phyloP scores from a whole-genome alignment of 2,329 filamentous ascomycete genomes.

The Arthrobotrys pseudoclavata region DNA sequence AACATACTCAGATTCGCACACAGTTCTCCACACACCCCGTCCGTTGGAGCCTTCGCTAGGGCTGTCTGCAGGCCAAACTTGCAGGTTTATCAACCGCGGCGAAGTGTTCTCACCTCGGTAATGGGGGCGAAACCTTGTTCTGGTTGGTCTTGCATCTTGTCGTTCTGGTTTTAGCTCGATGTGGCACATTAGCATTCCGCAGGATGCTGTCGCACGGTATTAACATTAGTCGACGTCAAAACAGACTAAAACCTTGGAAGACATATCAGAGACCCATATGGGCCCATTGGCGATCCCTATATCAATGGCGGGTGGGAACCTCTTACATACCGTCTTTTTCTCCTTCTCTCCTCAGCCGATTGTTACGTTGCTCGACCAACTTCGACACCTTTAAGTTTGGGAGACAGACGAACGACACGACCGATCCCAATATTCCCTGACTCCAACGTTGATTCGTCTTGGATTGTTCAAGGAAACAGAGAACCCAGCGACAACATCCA shows the following conservation, averaged over 20 bases:
- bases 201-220: slow-evolving; percentile 26
- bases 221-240: slow-evolving; percentile 30
- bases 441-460: slow-evolving; percentile 32
- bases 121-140: slow-evolving; percentile 49
- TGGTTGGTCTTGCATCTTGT: slow-evolving; percentile 36
- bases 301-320: slow-evolving; percentile 57
- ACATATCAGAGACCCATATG: slow-evolving; percentile 3
- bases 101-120: slow-evolving; percentile 58
- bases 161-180: slow-evolving; percentile 12
- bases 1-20: slow-evolving; percentile 38
- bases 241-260: slow-evolving; percentile 33
- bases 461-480: slow-evolving; percentile 25
- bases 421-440: slow-evolving; percentile 34
- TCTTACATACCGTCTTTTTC: slow-evolving; percentile 24
- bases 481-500: slow-evolving; percentile 17
- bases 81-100: slow-evolving; percentile 59
- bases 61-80: slow-evolving; percentile 34
- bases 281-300: slow-evolving; percentile 54
- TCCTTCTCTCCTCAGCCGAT: slow-evolving; percentile 39
- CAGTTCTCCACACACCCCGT: slow-evolving; percentile 34
- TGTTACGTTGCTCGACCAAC: slow-evolving; percentile 40
- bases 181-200: slow-evolving; percentile 27
- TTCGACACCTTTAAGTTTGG: slow-evolving; percentile 24
- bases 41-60: slow-evolving; percentile 43
- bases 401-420: slow-evolving; percentile 34